A percentile compares a stretch with the other conserved stretches of the same genome.
These are phyloP conservation scores for Aspergillus fijiensis DNA, from an alignment of 2,329 filamentous ascomycete species.

Conservation along the genomic window DNA sequence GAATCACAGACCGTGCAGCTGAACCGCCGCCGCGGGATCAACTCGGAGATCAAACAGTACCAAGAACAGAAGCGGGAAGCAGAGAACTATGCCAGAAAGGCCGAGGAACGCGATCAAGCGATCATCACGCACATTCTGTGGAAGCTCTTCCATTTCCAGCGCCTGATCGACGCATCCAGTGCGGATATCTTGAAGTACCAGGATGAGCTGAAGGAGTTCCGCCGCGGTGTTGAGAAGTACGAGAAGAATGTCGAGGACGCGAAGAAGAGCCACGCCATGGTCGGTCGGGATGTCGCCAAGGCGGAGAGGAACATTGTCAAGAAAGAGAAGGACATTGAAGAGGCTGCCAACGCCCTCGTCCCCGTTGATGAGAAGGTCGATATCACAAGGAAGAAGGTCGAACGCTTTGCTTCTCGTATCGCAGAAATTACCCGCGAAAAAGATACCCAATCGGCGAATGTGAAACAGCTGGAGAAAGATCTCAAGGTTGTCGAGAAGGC, in stretches of 20 bases:
- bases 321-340: constrained; percentile 84
- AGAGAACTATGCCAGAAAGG: constrained; percentile 88
- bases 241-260: constrained; percentile 78
- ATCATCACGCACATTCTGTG: constrained; percentile 92
- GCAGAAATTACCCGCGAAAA: constrained; percentile 72
- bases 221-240: constrained; percentile 81
- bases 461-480: constrained; percentile 76
- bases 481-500: constrained; percentile 84
- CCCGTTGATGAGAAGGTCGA: constrained; percentile 91
- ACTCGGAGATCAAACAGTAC: constrained; percentile 96
- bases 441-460: constrained; percentile 65
- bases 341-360: constrained; percentile 79
- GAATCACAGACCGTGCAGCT: constrained; percentile 89
- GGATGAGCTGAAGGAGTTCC: constrained; percentile 89
- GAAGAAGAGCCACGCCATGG: constrained; percentile 76
- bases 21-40: constrained; percentile 86
- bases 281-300: constrained; percentile 72
- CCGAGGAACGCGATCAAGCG: constrained; percentile 83
- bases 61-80: constrained; percentile 95
- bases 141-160: constrained; percentile 96
- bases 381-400: constrained; percentile 70
- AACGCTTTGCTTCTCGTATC: constrained; percentile 66
- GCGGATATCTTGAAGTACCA: constrained; percentile 89
- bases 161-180: constrained; percentile 86
- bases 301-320: constrained; percentile 81